Base-by-base conservation (phyloP, 1,139 yeast species). In the Suhomyces maxii region DNA sequence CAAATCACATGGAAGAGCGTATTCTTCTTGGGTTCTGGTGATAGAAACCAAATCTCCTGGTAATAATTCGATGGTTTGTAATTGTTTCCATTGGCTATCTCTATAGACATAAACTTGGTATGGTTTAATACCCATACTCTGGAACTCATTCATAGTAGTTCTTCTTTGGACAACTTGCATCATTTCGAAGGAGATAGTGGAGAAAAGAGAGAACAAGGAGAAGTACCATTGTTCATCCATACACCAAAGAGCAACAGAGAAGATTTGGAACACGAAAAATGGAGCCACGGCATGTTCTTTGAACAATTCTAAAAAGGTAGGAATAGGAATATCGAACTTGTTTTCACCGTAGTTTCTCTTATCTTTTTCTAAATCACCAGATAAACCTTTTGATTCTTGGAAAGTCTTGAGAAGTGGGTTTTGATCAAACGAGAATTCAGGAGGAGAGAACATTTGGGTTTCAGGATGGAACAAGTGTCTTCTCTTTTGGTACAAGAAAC, bases 281-380 rank as follows among this genome's bases (percentile, higher is more conserved):
- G 99, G 99, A 10, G 99, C 98, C 40, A 95, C 95, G 7, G 98
- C 99, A 65, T 93, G 99, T 68, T 93, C 99, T 64, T 89, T 86
- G 74, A 93, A 93, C 60, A 93, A 77, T 66, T 93, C 99, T 52
- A 79, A 56, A 60, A 93, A 91, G 1, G 96, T 83, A 41, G 99
- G 99, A 45, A 95, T 80, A 34, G 99, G 99, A 54, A 93, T 93
- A 63, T 93, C 99, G 63, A 93, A 93, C 57, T 79, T 79, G 70
- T 93, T 93, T 54, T 76, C 76, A 43, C 99, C 99, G 60, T 87
- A 93, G 50, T 80, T 71, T 60, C 91, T 80, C 44, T 64, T 68
- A 36, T 75, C 61, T 46, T 77, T 79, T 26, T 79, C 79, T 56
- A 87, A 66, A 58, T 82, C 83, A 26, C 84, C 85, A 13, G 68